These are phyloP conservation scores for Penicillium canariense DNA, from an alignment of 495 filamentous ascomycete species.

Conservation along the genomic window DNA sequence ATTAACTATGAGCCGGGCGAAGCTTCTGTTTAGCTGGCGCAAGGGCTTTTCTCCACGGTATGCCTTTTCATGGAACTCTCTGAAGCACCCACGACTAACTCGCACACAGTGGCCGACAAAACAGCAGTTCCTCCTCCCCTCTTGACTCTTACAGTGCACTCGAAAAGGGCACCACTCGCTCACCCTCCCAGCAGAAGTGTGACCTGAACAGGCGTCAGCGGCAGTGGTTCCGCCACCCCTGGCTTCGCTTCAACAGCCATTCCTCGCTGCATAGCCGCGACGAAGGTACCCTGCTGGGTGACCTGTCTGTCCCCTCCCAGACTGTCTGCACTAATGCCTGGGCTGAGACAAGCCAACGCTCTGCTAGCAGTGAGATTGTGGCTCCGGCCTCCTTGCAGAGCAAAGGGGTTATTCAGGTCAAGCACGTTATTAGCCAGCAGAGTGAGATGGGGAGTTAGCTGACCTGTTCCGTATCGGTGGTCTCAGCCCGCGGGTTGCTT, in stretches of 20 bases:
- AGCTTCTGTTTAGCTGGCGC: conserved; percentile 26
- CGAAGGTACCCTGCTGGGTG: conserved; percentile 12
- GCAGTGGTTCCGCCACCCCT: background rate
- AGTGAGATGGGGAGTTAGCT: conserved; percentile 29
- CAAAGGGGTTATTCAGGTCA: conserved; percentile 35
- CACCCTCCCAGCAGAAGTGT: background rate
- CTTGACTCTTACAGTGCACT: conserved; percentile 16
- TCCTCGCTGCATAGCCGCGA: conserved; percentile 6
- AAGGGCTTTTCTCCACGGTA: conserved; percentile 20
- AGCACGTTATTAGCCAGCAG: conserved; percentile 41
- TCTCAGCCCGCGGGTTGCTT: background rate
- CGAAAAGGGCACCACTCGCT: conserved; percentile 23
- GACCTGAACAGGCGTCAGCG: background rate
- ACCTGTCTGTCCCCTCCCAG: conserved; percentile 23
- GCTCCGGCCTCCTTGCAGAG: background rate
- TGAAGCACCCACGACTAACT: background rate
- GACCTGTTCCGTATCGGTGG: background rate
- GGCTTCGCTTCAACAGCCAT: conserved; percentile 1
- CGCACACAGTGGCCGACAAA: background rate
- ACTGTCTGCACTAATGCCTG: conserved; percentile 41
- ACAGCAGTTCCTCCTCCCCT: conserved; percentile 3
- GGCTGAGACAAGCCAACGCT: conserved; percentile 30
- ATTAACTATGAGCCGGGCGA: conserved; percentile 24
- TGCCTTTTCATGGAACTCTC: background rate
- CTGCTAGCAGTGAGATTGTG: conserved; percentile 24